Evolutionary conservation across 345 rosid genomes (phyloP).

Genomic region (Anacardium occidentale): DNA sequence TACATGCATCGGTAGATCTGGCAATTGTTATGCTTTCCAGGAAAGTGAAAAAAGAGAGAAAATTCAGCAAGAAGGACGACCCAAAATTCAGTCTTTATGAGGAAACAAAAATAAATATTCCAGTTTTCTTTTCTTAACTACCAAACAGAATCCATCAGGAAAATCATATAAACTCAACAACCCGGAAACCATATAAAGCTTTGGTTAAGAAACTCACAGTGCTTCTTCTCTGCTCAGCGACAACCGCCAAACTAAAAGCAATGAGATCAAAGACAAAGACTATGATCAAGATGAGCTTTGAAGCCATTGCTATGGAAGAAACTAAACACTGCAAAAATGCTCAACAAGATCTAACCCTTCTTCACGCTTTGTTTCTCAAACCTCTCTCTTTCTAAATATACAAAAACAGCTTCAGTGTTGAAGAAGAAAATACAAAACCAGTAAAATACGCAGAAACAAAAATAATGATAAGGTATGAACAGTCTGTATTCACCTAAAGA

Average conservation of each 20-base stretch:
- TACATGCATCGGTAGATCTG: conserved; percentile 10
- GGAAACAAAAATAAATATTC: neutral
- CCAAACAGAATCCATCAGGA: conserved; percentile 17
- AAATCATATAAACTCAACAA: conserved; percentile 14
- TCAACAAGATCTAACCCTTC: conserved; percentile 29
- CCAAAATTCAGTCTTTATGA: neutral
- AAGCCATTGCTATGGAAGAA: conserved; percentile 54
- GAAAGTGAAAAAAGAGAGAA: neutral
- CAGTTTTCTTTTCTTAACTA: neutral
- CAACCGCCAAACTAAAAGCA: conserved; percentile 91
- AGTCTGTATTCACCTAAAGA: conserved; percentile 23
- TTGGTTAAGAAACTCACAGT: conserved; percentile 49
- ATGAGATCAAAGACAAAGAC: conserved; percentile 77
- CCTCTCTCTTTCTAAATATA: conserved; percentile 26
- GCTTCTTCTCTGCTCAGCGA: conserved; percentile 96
- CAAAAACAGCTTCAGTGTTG: conserved; percentile 3
- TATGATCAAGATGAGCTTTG: conserved; percentile 60
- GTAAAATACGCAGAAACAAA: neutral
- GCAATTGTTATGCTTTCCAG: neutral
- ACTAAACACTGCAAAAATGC: conserved; percentile 21
- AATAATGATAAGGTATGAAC: neutral
- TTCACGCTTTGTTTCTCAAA: conserved; percentile 20
- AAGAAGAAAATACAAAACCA: conserved; percentile 11
- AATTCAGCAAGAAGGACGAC: neutral
- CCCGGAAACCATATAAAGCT: conserved; percentile 6